A percentile compares a stretch with the other conserved stretches of the same genome.
Conservation (phyloP, 176 grass and related monocot species). For the Carex myosuroides region DNA sequence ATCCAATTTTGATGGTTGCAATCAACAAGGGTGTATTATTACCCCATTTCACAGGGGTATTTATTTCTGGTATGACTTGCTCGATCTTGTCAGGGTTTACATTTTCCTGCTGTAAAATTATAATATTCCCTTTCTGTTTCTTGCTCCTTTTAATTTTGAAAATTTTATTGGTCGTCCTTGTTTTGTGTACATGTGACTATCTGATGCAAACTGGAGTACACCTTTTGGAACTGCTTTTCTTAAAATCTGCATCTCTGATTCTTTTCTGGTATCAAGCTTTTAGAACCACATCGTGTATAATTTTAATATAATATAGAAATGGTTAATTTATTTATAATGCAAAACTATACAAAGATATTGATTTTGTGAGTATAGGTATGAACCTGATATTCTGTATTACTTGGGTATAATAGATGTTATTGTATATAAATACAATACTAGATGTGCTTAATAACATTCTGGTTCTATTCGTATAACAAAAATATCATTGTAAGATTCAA, state of each 20-base stretch:
- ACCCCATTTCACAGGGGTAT: conserved; percentile 6
- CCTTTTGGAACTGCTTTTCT: not conserved
- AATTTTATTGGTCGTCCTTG: not conserved
- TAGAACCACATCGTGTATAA: not conserved
- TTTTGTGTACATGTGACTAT: not conserved
- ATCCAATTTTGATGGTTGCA: conserved; percentile 18
- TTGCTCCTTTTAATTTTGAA: not conserved
- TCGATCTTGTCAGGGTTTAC: not conserved
- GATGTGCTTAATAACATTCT: too few species aligned
- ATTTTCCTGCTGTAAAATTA: not conserved
- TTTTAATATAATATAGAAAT: too few species aligned
- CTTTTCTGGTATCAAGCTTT: not conserved
- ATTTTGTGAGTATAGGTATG: too few species aligned
- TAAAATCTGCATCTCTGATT: not conserved
- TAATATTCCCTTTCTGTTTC: not conserved
- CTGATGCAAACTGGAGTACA: not conserved
- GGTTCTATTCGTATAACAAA: too few species aligned
- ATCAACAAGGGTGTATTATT: conserved; percentile 1
- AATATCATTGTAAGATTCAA: too few species aligned
- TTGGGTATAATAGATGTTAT: too few species aligned
- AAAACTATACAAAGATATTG: too few species aligned
- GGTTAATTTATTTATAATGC: too few species aligned
- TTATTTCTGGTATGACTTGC: not conserved
- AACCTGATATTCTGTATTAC: too few species aligned
- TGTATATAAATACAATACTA: too few species aligned